Conservation (phyloP, 169 alveolate genomes). For the Cryptosporidium meleagridis region DNA sequence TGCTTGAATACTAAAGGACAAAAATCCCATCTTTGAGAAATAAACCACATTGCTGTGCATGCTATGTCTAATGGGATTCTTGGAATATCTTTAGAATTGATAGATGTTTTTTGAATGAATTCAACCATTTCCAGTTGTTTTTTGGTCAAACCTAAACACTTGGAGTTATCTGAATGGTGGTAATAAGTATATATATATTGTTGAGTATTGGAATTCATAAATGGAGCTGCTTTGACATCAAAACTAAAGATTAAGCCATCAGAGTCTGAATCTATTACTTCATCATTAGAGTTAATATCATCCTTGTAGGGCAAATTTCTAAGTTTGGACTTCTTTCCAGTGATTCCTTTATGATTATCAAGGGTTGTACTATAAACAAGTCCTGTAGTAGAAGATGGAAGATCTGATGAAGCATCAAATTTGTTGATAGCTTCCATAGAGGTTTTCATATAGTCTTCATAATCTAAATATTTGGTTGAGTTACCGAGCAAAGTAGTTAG, state of each 20-base stretch:
- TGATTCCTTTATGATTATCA: slow-evolving; percentile 50
- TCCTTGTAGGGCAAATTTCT: slow-evolving; percentile 4
- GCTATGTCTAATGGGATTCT: slow-evolving; percentile 58
- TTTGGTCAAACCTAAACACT: slow-evolving; percentile 52
- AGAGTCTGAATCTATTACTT: neutral
- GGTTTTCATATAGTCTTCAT: slow-evolving; percentile 32
- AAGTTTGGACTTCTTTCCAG: neutral
- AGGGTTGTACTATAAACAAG: slow-evolving; percentile 9
- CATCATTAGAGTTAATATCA: neutral
- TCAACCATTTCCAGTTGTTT: slow-evolving; percentile 48
- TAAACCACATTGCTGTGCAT: slow-evolving; percentile 71
- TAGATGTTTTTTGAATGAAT: slow-evolving; percentile 10
- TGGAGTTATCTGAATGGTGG: slow-evolving; percentile 37
- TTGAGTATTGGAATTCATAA: slow-evolving; percentile 57
- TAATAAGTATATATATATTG: slow-evolving; percentile 48
- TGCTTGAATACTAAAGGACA: slow-evolving; percentile 35
- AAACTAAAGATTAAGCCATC: neutral
- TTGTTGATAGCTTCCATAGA: slow-evolving; percentile 46
- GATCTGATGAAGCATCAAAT: neutral
- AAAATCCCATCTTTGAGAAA: slow-evolving; percentile 65
- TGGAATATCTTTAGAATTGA: slow-evolving; percentile 15
- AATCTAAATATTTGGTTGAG: slow-evolving; percentile 41
- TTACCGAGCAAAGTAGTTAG: neutral
- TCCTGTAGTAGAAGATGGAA: slow-evolving; percentile 2
- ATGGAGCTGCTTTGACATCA: slow-evolving; percentile 74